Conservation (phyloP, 345 rosid genomes). For the Raphanus sativus region DNA sequence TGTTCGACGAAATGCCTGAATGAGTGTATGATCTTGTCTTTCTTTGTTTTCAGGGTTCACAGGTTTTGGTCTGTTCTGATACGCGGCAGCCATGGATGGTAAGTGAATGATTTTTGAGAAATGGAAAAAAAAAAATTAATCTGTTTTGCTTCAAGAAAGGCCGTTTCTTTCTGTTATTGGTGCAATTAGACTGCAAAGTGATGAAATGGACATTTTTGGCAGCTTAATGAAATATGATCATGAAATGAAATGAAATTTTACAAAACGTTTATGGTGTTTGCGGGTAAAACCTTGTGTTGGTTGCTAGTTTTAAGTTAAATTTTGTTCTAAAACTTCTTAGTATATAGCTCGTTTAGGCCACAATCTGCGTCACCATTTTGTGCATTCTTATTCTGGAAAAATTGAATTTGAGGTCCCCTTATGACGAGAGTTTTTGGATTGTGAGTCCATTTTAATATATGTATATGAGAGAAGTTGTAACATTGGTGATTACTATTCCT, state of each 20-base stretch:
- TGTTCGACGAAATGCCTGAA: conserved; percentile 36
- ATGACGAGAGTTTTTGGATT: background rate
- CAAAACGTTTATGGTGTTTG: background rate
- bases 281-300: background rate
- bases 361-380: background rate
- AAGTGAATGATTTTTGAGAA: conserved; percentile 16
- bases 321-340: background rate
- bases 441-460: background rate
- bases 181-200: too few relatives aligned
- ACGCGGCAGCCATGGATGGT: conserved; percentile 41
- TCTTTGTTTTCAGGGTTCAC: background rate
- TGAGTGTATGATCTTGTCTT: background rate
- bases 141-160: background rate
- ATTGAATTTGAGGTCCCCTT: background rate
- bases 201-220: too few relatives aligned
- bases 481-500: conserved; percentile 10
- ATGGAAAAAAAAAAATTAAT: background rate
- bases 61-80: conserved; percentile 11
- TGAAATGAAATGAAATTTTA: background rate
- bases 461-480: background rate
- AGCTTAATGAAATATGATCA: too few relatives aligned
- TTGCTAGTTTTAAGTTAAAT: background rate
- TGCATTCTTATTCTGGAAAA: background rate
- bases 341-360: background rate
- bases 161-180: background rate